These are phyloP conservation scores for Warburgia ugandensis DNA, from an alignment of 164 flowering plant species.

Conservation along the genomic window DNA sequence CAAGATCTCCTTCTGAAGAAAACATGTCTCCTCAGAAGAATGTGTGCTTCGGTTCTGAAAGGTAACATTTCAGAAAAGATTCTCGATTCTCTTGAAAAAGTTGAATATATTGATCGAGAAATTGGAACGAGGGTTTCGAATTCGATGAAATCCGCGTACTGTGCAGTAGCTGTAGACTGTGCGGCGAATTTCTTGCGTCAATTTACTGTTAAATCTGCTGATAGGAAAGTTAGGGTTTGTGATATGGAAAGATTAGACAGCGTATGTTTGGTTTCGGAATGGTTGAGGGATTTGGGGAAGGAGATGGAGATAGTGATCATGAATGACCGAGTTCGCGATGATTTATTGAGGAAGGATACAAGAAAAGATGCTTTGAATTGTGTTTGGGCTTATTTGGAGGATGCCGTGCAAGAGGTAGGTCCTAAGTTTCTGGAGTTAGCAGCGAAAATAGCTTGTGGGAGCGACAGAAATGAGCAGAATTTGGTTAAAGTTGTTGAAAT, in stretches of 20 bases:
- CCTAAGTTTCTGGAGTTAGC: background rate
- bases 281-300: too few relatives aligned
- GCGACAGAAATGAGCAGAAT: too few relatives aligned
- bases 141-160: constrained; percentile 45
- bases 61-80: constrained; percentile 25
- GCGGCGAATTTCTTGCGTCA: constrained; percentile 29
- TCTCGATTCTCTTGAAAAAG: constrained; percentile 32
- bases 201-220: constrained; percentile 32
- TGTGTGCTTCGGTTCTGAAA: too few relatives aligned
- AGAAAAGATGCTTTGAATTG: background rate
- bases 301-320: background rate
- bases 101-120: constrained; percentile 26
- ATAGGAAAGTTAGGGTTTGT: constrained; percentile 43
- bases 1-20: constrained; percentile 21
- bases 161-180: constrained; percentile 47
- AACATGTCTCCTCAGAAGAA: constrained; percentile 25
- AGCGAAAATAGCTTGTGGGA: too few relatives aligned
- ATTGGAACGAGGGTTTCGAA: constrained; percentile 18
- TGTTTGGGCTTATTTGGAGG: background rate
- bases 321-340: background rate
- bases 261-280: constrained; percentile 23
- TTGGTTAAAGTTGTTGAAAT: too few relatives aligned
- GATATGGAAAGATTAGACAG: constrained; percentile 9
- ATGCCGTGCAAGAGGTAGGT: background rate
- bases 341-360: background rate